Conservation (phyloP, 371 early-diverging fungal species). For the Rhizopus arrhizus region DNA sequence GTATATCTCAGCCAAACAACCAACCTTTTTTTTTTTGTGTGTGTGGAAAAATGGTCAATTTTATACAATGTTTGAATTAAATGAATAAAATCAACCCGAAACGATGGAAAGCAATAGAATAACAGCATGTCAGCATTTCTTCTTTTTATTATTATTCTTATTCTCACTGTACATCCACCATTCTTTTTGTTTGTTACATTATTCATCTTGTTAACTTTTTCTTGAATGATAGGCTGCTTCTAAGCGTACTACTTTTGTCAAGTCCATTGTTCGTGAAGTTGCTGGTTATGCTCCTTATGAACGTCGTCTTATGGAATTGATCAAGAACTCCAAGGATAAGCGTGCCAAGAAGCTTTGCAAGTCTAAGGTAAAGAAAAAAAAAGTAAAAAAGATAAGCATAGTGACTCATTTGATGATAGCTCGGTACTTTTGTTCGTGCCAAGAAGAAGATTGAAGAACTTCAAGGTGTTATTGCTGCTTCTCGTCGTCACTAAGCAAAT, state of each 20-base stretch:
- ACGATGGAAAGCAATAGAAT: too few species aligned
- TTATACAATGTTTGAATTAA: too few species aligned
- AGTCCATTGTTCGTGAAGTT: conserved; percentile 95
- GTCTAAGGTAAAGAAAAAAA: conserved; percentile 88
- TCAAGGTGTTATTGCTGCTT: conserved; percentile 87
- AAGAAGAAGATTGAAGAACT: conserved; percentile 98
- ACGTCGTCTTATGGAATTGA: conserved; percentile 98
- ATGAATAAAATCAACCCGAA: too few species aligned
- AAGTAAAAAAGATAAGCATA: conserved; percentile 87
- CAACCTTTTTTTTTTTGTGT: too few species aligned
- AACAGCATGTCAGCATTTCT: too few species aligned
- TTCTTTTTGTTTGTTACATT: background rate
- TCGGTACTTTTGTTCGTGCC: conserved; percentile 94
- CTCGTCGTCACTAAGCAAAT: conserved; percentile 70
- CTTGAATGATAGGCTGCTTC: conserved; percentile 49
- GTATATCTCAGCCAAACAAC: background rate
- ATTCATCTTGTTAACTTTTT: conserved; percentile 25
- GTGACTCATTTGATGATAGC: conserved; percentile 79
- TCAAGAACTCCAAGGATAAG: conserved; percentile 99
- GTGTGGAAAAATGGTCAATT: too few species aligned
- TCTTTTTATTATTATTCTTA: too few species aligned
- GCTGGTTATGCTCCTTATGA: conserved; percentile 98
- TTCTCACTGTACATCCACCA: too few species aligned
- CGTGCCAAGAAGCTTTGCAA: conserved; percentile 98
- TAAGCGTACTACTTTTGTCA: conserved; percentile 91